Evolutionary conservation across 768 basidiomycete genomes (phyloP).

Genomic region (Suillus fuscotomentosus): DNA sequence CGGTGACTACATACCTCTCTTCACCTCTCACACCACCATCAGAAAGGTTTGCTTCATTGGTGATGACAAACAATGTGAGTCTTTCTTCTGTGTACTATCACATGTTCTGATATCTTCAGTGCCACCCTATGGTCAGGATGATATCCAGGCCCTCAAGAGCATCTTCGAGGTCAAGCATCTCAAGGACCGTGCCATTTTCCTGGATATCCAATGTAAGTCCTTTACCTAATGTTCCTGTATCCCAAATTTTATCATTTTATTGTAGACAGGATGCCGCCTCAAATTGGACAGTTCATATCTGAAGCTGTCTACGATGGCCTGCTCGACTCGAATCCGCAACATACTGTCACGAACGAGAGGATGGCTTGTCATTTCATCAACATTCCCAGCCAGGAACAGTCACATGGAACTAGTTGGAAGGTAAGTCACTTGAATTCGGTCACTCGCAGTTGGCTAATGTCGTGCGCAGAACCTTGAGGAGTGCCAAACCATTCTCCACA

Average conservation of each 20-base stretch:
- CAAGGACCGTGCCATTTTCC: slow-evolving; percentile 43
- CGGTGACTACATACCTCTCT: slow-evolving; percentile 48
- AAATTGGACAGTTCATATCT: slow-evolving; percentile 75
- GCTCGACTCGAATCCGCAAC: slow-evolving; percentile 53
- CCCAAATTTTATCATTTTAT: slow-evolving; percentile 10
- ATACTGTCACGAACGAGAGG: slow-evolving; percentile 41
- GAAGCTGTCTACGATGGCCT: slow-evolving; percentile 58
- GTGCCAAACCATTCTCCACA: slow-evolving; percentile 49
- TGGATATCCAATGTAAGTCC: slow-evolving; percentile 73
- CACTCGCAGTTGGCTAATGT: background rate
- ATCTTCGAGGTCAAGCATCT: slow-evolving; percentile 78
- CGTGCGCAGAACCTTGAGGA: slow-evolving; percentile 58
- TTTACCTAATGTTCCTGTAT: background rate
- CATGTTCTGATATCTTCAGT: slow-evolving; percentile 44
- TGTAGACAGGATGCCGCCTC: slow-evolving; percentile 80
- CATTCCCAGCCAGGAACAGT: slow-evolving; percentile 40
- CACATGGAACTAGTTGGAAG: slow-evolving; percentile 37
- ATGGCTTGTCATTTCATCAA: slow-evolving; percentile 69
- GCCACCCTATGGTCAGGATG: slow-evolving; percentile 77
- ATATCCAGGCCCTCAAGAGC: slow-evolving; percentile 61
- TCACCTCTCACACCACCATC: slow-evolving; percentile 33
- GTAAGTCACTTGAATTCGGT: slow-evolving; percentile 21
- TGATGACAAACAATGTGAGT: slow-evolving; percentile 64
- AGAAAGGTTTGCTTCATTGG: slow-evolving; percentile 63
- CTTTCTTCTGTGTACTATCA: slow-evolving; percentile 23